phyloP scores from a whole-genome alignment of 257 asterid species.

The Agastache rugosa region DNA sequence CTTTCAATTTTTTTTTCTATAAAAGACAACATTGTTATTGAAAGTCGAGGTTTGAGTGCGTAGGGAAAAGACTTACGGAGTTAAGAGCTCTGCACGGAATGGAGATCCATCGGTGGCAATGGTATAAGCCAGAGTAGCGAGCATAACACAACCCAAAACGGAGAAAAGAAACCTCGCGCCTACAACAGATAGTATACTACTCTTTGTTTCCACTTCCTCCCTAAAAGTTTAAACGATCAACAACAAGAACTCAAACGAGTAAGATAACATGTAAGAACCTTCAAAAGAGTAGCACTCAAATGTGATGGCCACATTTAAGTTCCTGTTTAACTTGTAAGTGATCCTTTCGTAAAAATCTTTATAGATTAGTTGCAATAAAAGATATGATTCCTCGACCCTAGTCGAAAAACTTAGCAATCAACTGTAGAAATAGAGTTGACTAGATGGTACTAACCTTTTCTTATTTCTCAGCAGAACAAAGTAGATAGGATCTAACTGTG shows the following conservation, averaged over 20 bases:
- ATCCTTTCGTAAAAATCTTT: not conserved
- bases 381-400: not conserved
- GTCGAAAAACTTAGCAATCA: not conserved
- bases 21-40: not conserved
- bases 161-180: constrained; percentile 63
- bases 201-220: constrained; percentile 54
- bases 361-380: not conserved
- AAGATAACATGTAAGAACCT: not conserved
- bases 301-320: not conserved
- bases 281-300: not conserved
- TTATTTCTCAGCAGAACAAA: constrained; percentile 61
- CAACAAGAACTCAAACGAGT: constrained; percentile 6
- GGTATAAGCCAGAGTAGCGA: constrained; percentile 69
- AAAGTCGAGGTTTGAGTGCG: not conserved
- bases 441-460: constrained; percentile 55
- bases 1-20: too few relatives aligned
- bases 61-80: constrained; percentile 64
- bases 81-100: constrained; percentile 61
- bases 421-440: not conserved
- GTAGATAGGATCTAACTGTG: constrained; percentile 73
- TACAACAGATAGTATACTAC: constrained; percentile 53
- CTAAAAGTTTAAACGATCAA: constrained; percentile 37
- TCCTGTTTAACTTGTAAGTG: not conserved
- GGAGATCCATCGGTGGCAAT: constrained; percentile 78
- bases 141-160: constrained; percentile 74